These are phyloP conservation scores for Arthroderma sp. DNA, from an alignment of 2,329 filamentous ascomycete species.

Conservation along the genomic window DNA sequence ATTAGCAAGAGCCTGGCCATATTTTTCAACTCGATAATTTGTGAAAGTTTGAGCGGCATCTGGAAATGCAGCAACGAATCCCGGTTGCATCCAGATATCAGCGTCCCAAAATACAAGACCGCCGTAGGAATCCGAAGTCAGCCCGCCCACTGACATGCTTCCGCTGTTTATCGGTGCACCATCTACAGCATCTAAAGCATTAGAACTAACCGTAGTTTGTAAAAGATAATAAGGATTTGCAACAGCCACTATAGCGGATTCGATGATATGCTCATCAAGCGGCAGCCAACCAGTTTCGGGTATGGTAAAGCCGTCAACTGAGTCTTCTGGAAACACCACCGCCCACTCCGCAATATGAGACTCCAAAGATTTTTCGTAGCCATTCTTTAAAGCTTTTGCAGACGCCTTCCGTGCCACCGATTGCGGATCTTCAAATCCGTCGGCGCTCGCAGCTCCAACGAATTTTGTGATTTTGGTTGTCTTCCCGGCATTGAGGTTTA, in stretches of 20 bases:
- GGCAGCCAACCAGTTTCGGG: conserved; percentile 46
- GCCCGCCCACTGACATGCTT: conserved; percentile 55
- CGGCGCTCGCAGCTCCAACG: conserved; percentile 54
- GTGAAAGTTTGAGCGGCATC: conserved; percentile 49
- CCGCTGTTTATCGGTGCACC: conserved; percentile 43
- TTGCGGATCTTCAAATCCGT: conserved; percentile 50
- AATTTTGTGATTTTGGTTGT: conserved; percentile 50
- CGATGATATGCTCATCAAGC: conserved; percentile 41
- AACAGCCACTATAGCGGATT: conserved; percentile 37
- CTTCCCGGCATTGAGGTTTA: conserved; percentile 40
- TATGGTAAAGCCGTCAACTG: conserved; percentile 50
- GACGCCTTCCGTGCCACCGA: conserved; percentile 44
- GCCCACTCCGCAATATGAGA: conserved; percentile 52
- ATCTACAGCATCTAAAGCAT: conserved; percentile 39
- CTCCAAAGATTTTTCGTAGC: conserved; percentile 42
- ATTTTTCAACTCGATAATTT: conserved; percentile 48
- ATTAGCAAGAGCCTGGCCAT: conserved; percentile 47
- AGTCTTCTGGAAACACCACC: conserved; percentile 44
- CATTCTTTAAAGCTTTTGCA: conserved; percentile 34
- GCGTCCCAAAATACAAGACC: conserved; percentile 55
- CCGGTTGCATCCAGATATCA: conserved; percentile 56
- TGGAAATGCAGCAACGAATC: conserved; percentile 50
- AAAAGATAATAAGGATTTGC: conserved; percentile 35
- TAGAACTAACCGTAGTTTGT: conserved; percentile 39
- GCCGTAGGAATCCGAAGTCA: conserved; percentile 54